A percentile compares a stretch with the other conserved stretches of the same genome.
Evolutionary conservation across 2,329 filamentous ascomycete species (phyloP).

Genomic region (Pleurostoma richardsiae): DNA sequence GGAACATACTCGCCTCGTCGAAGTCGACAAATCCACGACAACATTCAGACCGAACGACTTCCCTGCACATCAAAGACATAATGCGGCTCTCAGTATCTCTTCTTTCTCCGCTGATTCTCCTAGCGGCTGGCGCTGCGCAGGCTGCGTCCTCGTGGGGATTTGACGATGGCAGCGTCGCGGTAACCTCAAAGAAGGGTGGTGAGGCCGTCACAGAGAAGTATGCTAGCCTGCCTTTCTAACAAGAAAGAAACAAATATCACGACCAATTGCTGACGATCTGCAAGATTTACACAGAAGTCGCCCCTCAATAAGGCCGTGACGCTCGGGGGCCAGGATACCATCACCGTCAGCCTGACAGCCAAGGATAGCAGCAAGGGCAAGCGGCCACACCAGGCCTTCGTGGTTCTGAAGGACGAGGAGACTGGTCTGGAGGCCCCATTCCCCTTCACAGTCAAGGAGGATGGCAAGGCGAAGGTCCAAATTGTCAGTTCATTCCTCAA

Average conservation of each 20-base stretch:
- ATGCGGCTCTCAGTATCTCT: conserved; percentile 38
- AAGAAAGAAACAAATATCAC: too few species aligned
- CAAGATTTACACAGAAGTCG: conserved; percentile 53
- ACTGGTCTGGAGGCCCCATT: conserved; percentile 84
- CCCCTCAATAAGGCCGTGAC: conserved; percentile 59
- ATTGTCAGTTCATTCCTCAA: conserved; percentile 56
- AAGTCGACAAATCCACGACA: too few species aligned
- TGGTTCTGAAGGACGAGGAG: conserved; percentile 69
- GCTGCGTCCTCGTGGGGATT: conserved; percentile 66
- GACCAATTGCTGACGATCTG: conserved; percentile 11
- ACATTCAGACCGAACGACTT: too few species aligned
- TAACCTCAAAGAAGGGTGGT: conserved; percentile 60
- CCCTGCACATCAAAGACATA: not conserved
- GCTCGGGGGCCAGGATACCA: conserved; percentile 63
- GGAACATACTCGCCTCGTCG: too few species aligned
- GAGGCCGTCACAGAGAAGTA: conserved; percentile 63
- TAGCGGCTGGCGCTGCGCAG: conserved; percentile 43
- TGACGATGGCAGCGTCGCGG: conserved; percentile 63
- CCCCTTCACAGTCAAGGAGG: conserved; percentile 77
- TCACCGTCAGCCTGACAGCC: conserved; percentile 79
- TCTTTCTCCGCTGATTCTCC: conserved; percentile 35
- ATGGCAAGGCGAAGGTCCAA: conserved; percentile 78
- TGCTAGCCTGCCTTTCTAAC: conserved; percentile 20
- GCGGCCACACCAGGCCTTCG: conserved; percentile 90
- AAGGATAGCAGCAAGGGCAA: conserved; percentile 74